phyloP scores from a whole-genome alignment of 2,329 filamentous ascomycete genomes.

The Sporothrix phasma region DNA sequence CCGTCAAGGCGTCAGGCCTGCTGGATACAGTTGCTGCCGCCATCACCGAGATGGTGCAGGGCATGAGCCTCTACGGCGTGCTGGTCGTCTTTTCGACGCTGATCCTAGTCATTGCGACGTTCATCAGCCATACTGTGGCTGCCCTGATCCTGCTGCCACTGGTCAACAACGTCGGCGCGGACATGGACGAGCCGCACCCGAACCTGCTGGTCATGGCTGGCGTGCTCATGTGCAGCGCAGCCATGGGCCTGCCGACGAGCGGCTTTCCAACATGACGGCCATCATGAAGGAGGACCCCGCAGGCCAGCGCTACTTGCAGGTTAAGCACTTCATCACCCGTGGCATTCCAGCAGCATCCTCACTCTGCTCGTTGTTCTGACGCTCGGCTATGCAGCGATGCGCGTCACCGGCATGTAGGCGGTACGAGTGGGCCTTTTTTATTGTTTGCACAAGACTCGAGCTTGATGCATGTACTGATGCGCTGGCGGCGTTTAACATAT shows the following conservation, averaged over 20 bases:
- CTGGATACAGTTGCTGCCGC: slow-evolving; percentile 74
- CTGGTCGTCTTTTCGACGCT: slow-evolving; percentile 74
- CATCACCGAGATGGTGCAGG: slow-evolving; percentile 65
- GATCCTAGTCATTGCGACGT: slow-evolving; percentile 88
- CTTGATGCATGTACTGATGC: too few relatives aligned
- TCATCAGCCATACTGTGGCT: slow-evolving; percentile 95
- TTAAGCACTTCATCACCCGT: slow-evolving; percentile 90
- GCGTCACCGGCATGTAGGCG: slow-evolving; percentile 38
- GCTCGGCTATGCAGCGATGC: slow-evolving; percentile 85
- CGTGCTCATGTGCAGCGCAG: slow-evolving; percentile 94
- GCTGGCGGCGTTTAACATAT: too few relatives aligned
- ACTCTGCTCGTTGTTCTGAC: slow-evolving; percentile 76
- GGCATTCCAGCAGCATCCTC: slow-evolving; percentile 76
- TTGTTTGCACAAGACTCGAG: background rate
- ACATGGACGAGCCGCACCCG: slow-evolving; percentile 82
- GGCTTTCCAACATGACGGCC: slow-evolving; percentile 98
- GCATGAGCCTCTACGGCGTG: slow-evolving; percentile 75
- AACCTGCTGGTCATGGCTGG: slow-evolving; percentile 92
- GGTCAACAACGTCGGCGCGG: slow-evolving; percentile 72
- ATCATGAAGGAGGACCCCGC: slow-evolving; percentile 99
- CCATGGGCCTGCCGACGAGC: slow-evolving; percentile 90
- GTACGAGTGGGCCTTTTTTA: background rate
- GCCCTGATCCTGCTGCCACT: slow-evolving; percentile 90
- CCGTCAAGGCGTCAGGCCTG: slow-evolving; percentile 85
- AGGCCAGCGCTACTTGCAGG: slow-evolving; percentile 81